phyloP scores from a whole-genome alignment of 176 grass and related monocot genomes.

The Aegilops bicornis region DNA sequence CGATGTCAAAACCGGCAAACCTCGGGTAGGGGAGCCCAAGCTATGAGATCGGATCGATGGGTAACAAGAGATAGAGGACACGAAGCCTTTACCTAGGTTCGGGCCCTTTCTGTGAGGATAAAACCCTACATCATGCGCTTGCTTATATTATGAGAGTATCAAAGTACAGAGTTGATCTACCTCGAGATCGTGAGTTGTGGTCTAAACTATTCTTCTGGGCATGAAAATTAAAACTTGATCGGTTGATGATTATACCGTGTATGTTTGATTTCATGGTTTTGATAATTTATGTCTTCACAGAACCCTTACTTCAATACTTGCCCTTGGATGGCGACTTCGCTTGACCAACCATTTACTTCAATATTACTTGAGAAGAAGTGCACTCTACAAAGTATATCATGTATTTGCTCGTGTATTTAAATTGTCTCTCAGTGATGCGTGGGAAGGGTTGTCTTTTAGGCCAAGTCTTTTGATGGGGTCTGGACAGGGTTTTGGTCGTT shows the following conservation, averaged over 20 bases:
- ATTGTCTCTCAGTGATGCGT: neutral
- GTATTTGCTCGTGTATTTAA: neutral
- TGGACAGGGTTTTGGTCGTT: conserved; percentile 8
- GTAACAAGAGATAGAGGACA: too few relatives aligned
- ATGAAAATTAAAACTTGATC: conserved; percentile 16
- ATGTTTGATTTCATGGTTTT: conserved; percentile 31
- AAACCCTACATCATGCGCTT: too few relatives aligned
- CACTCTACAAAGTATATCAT: conserved; percentile 87
- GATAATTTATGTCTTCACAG: conserved; percentile 48
- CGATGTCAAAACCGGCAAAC: too few relatives aligned
- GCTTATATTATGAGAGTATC: too few relatives aligned
- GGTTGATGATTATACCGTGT: neutral
- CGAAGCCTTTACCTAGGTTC: too few relatives aligned
- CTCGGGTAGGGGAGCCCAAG: too few relatives aligned
- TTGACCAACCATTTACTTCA: conserved; percentile 89
- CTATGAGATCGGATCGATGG: too few relatives aligned
- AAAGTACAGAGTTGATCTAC: too few relatives aligned
- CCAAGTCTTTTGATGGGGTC: conserved; percentile 3
- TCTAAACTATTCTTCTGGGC: neutral
- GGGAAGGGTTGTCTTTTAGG: neutral
- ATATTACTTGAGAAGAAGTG: conserved; percentile 91
- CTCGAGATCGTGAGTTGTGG: too few relatives aligned
- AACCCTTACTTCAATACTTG: conserved; percentile 82
- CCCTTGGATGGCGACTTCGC: conserved; percentile 94
- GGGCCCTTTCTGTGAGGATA: too few relatives aligned